Percentiles rank a stretch among this genome's conserved stretches.
These are phyloP conservation scores for Moesziomyces sp. DNA, from an alignment of 1,284 basidiomycete species.

Conservation along the genomic window DNA sequence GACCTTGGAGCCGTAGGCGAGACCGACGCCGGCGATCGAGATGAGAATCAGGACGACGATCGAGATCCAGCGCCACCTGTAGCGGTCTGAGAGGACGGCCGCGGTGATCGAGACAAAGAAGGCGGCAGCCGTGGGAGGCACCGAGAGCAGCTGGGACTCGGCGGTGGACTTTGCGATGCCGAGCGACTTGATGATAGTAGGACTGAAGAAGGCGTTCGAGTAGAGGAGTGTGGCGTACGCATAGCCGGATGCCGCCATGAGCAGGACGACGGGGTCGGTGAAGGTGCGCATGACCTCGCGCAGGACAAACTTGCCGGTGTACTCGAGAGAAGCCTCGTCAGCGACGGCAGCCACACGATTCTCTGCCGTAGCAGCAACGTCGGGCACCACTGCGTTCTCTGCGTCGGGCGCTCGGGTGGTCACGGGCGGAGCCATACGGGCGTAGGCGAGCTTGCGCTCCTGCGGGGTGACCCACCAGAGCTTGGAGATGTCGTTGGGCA, in stretches of 20 bases:
- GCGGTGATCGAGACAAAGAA: conserved; percentile 54
- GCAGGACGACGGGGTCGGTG: conserved; percentile 43
- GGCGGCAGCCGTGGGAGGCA: conserved; percentile 55
- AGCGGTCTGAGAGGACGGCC: conserved; percentile 56
- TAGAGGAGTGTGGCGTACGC: conserved; percentile 52
- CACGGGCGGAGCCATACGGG: conserved; percentile 40
- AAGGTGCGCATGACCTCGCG: conserved; percentile 51
- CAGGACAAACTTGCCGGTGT: conserved; percentile 37
- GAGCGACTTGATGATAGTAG: conserved; percentile 57
- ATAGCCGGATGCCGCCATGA: conserved; percentile 51
- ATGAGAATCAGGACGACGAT: conserved; percentile 42
- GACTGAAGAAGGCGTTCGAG: conserved; percentile 58
- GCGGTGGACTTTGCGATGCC: conserved; percentile 41
- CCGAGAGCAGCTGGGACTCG: conserved; percentile 56
- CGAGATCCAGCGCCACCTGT: conserved; percentile 45
- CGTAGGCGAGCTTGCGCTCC: conserved; percentile 49
- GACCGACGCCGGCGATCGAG: conserved; percentile 46
- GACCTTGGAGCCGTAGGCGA: conserved; percentile 45
- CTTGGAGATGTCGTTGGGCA: conserved; percentile 54
- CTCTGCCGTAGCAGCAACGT: conserved; percentile 13
- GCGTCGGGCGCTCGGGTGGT: not conserved
- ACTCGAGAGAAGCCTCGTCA: conserved; percentile 20
- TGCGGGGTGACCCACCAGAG: conserved; percentile 50
- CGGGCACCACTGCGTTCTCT: conserved; percentile 10
- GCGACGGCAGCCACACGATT: conserved; percentile 25